Evolutionary conservation across 2,329 filamentous ascomycete genomes (phyloP), one percentile per base, ranked within the genome.

Genomic region (Neofusicoccum ribis): DNA sequence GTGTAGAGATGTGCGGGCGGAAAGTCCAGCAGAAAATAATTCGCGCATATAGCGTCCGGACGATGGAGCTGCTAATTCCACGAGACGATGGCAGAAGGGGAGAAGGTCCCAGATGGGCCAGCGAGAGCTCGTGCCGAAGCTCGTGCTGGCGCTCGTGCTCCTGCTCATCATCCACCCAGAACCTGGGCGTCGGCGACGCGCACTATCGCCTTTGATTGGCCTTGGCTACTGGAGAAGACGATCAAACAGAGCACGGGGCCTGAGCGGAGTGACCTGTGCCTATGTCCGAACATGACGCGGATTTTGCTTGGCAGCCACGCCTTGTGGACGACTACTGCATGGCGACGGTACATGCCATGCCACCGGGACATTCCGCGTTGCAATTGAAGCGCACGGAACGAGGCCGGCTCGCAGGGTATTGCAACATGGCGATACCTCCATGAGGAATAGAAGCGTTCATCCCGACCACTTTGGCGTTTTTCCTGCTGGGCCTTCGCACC

Each of bases 181-280:
- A 14, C 56, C 43, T 17, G 43, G 43, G 56, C 43, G 5, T 60
- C 20, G 56, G 56, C 15, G 43, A 58, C 17, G n/a, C 56, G 56
- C 23, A 23, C 15, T 15, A 17, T 14, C n/a, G 31, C 8, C 31
- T 17, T 46, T 46, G 54, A 46, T 46, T 36, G 54, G n/a, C 15
- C 41, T 17, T 23, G n/a, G 41, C 56, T 7, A 47, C 41, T 27
- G 43, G 41, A 37, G 56, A 36, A 23, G 56, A 20, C 41, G 56
- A 60, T 60, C 56, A 60, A 60, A 60, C 56, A 14, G 43, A 39
- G 43, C 56, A 60, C 43, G 31, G 56, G 31, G n/a, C 41, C 43
- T 8, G n/a, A 46, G 56, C 56, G 43, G 56, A 37, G 39, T 11
- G 50, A 37, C 31, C 50, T 17, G 34, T 31, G 31, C 43, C n/a